A percentile compares a stretch with the other conserved stretches of the same genome.
phyloP scores from a whole-genome alignment of 1,139 yeast species.

The Suhomyces ambrosiae region DNA sequence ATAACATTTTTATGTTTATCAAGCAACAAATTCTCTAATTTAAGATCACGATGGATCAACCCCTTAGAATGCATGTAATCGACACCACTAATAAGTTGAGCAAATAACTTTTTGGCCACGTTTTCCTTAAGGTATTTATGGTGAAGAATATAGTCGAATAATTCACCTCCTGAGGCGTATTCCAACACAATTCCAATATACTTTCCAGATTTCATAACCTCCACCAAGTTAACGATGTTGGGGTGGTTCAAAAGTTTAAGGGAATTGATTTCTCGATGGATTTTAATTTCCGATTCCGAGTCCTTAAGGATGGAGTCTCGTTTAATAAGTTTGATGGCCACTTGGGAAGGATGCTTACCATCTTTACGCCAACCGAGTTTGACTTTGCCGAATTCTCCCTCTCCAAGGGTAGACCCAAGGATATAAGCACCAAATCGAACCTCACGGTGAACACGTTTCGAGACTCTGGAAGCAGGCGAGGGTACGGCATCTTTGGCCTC shows the following conservation, averaged over 20 bases:
- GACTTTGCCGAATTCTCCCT: slow-evolving; percentile 97
- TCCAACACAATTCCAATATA: slow-evolving; percentile 95
- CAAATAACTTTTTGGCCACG: slow-evolving; percentile 83
- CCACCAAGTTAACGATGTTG: slow-evolving; percentile 87
- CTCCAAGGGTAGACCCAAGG: slow-evolving; percentile 93
- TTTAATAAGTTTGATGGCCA: slow-evolving; percentile 89
- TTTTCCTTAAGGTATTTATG: slow-evolving; percentile 85
- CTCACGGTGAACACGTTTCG: slow-evolving; percentile 48
- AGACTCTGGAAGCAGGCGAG: slow-evolving; percentile 9
- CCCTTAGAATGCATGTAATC: slow-evolving; percentile 87
- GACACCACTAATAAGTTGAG: slow-evolving; percentile 92
- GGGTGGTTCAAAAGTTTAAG: slow-evolving; percentile 86
- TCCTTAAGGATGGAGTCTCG: slow-evolving; percentile 83
- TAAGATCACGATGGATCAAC: slow-evolving; percentile 78
- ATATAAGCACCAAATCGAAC: slow-evolving; percentile 85
- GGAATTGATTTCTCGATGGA: slow-evolving; percentile 91
- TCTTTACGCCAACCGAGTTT: slow-evolving; percentile 95
- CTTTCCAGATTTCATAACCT: slow-evolving; percentile 90
- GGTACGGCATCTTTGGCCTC: background rate
- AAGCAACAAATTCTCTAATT: slow-evolving; percentile 68
- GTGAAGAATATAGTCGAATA: slow-evolving; percentile 87
- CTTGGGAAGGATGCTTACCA: slow-evolving; percentile 76
- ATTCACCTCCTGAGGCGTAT: slow-evolving; percentile 96
- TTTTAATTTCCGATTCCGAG: slow-evolving; percentile 82
- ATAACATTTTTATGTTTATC: slow-evolving; percentile 81